Evolutionary conservation across 2,329 filamentous ascomycete genomes (phyloP), one percentile per base, ranked within the genome.

Genomic region (Remersonia thermophila): DNA sequence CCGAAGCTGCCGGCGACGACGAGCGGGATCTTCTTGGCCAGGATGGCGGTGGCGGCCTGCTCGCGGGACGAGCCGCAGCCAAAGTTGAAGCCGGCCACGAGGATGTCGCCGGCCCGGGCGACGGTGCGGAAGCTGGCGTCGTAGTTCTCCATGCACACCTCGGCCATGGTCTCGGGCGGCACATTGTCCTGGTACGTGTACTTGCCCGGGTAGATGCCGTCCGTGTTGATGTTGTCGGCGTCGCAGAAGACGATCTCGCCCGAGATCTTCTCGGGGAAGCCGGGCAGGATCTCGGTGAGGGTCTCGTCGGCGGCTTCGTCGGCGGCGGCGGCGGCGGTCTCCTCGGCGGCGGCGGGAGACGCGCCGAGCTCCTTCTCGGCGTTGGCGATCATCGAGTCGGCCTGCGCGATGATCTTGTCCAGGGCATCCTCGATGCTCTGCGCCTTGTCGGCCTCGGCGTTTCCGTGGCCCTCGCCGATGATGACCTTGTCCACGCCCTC

Each of bases 61-160:
- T 95, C 87, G 37, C 87, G 66, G 1, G 77, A 85, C 38, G 67
- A 75, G 13, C 86, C 86, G 47, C 78, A 85, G 32, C 89, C 89
- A 53, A 95, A 94, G 64, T 93, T 93, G 65, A 78, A 91, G 23
- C 86, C 86, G 0, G 78, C 62, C 0, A 95, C 86, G 1, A 95
- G 71, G 37, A 95, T 83, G 50, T 96, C 87, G 33, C 75, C 77
- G 0, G 72, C 54, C 45, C 71, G 70, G 31, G 81, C 78, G 26
- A 78, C 65, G 1, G 60, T 56, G 8, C 67, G 57, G 55, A 95
- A 95, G 0, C 65, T 55, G 0, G 70, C 61, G 54, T 96, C 89
- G 61, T 94, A 96, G 67, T 96, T 96, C 55, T 81, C 72, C 86
- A 96, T 95, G 58, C 82, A 87, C 1, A 87, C 86, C 46, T 82